A percentile compares a stretch with the other conserved stretches of the same genome.
Evolutionary conservation across 768 basidiomycete genomes (phyloP).

Genomic region (Termitomyces sp.): DNA sequence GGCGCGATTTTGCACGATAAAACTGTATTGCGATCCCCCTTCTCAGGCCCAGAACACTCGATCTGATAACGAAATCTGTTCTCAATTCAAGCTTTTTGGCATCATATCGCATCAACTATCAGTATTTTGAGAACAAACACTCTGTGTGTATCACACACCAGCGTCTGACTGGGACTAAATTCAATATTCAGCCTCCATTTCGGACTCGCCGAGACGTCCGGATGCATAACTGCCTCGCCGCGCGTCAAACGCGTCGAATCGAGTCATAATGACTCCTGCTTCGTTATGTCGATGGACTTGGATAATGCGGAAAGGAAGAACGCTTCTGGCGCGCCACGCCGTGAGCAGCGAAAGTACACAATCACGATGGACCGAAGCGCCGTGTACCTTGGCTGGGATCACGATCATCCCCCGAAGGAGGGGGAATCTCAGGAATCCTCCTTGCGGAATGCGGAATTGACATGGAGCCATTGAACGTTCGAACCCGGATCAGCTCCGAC

Average conservation of each 20-base stretch:
- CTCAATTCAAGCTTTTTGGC: slow-evolving; percentile 60
- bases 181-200: slow-evolving; percentile 53
- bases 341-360: background rate
- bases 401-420: background rate
- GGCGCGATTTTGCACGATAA: background rate
- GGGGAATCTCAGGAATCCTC: background rate
- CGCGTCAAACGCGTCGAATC: slow-evolving; percentile 40
- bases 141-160: too few species aligned
- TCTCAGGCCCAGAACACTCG: slow-evolving; percentile 56
- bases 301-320: background rate
- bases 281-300: background rate
- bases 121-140: background rate
- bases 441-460: background rate
- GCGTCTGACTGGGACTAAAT: slow-evolving; percentile 8
- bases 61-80: slow-evolving; percentile 54
- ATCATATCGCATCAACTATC: background rate
- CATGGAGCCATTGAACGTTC: background rate
- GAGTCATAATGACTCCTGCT: slow-evolving; percentile 63
- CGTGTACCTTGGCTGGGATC: background rate
- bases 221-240: background rate
- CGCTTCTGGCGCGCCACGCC: background rate
- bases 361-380: background rate
- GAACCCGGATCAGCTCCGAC: slow-evolving; percentile 8
- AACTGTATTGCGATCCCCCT: slow-evolving; percentile 34
- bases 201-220: slow-evolving; percentile 49